These are phyloP conservation scores for Solanum rostratum DNA, from an alignment of 257 asterid genomes.

Conservation along the genomic window DNA sequence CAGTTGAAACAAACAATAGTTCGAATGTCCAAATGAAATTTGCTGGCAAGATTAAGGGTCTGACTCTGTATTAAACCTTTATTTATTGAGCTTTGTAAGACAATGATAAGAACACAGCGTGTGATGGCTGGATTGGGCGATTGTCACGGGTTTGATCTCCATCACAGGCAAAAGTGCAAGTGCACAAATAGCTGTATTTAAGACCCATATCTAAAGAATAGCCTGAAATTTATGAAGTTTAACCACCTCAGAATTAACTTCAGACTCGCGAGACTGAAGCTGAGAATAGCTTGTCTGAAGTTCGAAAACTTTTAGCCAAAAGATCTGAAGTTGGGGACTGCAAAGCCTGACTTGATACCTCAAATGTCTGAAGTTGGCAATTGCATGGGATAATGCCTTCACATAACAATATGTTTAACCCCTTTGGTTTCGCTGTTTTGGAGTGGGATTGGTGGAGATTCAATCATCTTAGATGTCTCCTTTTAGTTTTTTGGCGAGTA, in stretches of 20 bases:
- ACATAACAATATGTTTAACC: background rate
- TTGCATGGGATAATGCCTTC: background rate
- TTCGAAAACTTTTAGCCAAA: background rate
- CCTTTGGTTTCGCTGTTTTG: background rate
- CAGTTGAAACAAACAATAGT: no score
- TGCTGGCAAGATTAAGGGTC: no score
- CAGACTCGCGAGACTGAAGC: background rate
- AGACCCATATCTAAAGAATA: background rate
- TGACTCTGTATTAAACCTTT: no score
- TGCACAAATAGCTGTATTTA: background rate
- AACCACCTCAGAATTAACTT: background rate
- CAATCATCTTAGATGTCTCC: background rate
- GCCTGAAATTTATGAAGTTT: background rate
- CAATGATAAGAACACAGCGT: background rate
- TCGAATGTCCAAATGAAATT: no score
- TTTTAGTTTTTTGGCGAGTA: background rate
- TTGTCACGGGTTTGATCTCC: no score
- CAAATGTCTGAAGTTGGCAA: background rate
- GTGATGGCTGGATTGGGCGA: background rate
- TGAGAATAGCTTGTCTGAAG: background rate
- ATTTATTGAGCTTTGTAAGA: background rate
- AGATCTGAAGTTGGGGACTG: background rate
- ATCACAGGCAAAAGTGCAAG: no score
- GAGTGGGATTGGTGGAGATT: background rate
- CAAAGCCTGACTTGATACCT: background rate